Conservation (phyloP, 805 yeast genomes). For the Kregervanrija delftensis region DNA sequence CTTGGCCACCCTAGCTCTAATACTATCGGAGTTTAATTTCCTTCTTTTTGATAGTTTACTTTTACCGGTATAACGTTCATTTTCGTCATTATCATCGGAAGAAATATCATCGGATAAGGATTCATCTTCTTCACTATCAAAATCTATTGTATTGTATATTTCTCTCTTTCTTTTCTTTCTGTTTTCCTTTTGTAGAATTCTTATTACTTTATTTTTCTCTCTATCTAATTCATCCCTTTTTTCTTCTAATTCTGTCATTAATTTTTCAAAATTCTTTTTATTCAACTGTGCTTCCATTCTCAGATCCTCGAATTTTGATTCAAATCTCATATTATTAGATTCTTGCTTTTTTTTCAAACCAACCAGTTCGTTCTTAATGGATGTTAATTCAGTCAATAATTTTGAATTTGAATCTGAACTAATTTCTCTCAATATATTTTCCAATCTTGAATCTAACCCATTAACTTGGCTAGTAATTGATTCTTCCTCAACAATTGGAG, state of each 20-base stretch:
- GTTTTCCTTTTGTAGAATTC: slow-evolving; percentile 12
- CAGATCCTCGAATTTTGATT: slow-evolving; percentile 59
- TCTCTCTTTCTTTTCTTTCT: slow-evolving; percentile 10
- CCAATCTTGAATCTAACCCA: slow-evolving; percentile 10
- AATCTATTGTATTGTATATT: background rate
- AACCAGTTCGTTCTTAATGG: slow-evolving; percentile 18
- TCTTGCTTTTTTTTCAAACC: slow-evolving; percentile 22
- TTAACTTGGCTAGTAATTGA: slow-evolving; percentile 4
- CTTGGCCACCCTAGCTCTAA: too few species aligned
- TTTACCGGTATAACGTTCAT: background rate
- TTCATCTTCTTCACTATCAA: background rate
- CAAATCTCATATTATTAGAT: slow-evolving; percentile 60
- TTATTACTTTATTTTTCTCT: slow-evolving; percentile 21
- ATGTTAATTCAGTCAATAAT: slow-evolving; percentile 14
- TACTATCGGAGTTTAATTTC: too few species aligned
- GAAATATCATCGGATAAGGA: background rate
- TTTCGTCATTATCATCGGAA: background rate
- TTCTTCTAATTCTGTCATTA: slow-evolving; percentile 19
- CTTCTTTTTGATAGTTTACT: too few species aligned
- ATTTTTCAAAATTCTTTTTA: slow-evolving; percentile 18
- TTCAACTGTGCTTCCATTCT: slow-evolving; percentile 38
- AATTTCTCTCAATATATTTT: slow-evolving; percentile 13
- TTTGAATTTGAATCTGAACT: slow-evolving; percentile 12
- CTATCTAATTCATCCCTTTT: slow-evolving; percentile 21
- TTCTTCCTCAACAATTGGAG: slow-evolving; percentile 6